These are phyloP conservation scores for Fusarium continuum DNA, from an alignment of 2,329 filamentous ascomycete species.

Conservation along the genomic window DNA sequence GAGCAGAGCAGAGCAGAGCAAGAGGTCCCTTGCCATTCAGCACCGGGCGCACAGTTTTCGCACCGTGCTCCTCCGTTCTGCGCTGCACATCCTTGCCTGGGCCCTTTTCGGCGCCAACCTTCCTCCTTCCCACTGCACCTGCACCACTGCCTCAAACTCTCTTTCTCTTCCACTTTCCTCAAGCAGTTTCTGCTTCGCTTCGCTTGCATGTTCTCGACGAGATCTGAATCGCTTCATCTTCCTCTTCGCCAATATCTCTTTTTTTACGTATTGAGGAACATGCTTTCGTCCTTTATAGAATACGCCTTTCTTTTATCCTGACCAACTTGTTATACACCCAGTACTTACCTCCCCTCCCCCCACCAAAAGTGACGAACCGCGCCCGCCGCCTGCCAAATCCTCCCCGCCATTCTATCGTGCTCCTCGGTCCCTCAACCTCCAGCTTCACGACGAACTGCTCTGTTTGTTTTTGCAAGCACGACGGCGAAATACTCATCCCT, in stretches of 20 bases:
- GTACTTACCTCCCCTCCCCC: slow-evolving; percentile 29
- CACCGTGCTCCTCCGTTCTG: slow-evolving; percentile 12
- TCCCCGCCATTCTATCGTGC: slow-evolving; percentile 39
- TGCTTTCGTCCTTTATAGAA: slow-evolving; percentile 43
- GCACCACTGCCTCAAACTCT: slow-evolving; percentile 34
- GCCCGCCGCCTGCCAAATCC: slow-evolving; percentile 33
- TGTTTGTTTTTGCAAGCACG: slow-evolving; percentile 17
- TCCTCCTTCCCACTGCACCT: slow-evolving; percentile 31
- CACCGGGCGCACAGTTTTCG: slow-evolving; percentile 10
- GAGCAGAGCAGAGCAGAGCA: no score
- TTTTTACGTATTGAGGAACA: slow-evolving; percentile 36
- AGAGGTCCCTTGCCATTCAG: slow-evolving; percentile 19
- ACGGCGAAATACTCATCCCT: slow-evolving; percentile 7
- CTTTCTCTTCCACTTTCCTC: slow-evolving; percentile 39
- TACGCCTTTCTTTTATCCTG: slow-evolving; percentile 37
- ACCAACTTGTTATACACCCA: slow-evolving; percentile 18
- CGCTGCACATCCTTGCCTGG: slow-evolving; percentile 30
- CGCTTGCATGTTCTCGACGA: slow-evolving; percentile 42
- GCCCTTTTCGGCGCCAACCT: slow-evolving; percentile 37
- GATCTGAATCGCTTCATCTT: slow-evolving; percentile 45
- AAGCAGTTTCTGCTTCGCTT: slow-evolving; percentile 44
- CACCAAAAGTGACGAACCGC: slow-evolving; percentile 40
- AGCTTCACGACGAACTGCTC: slow-evolving; percentile 40
- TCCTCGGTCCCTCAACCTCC: slow-evolving; percentile 37
- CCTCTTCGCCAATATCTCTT: slow-evolving; percentile 23